phyloP scores from a whole-genome alignment of 192 early-diverging fungal genomes.

The Entophlyctis luteolus region DNA sequence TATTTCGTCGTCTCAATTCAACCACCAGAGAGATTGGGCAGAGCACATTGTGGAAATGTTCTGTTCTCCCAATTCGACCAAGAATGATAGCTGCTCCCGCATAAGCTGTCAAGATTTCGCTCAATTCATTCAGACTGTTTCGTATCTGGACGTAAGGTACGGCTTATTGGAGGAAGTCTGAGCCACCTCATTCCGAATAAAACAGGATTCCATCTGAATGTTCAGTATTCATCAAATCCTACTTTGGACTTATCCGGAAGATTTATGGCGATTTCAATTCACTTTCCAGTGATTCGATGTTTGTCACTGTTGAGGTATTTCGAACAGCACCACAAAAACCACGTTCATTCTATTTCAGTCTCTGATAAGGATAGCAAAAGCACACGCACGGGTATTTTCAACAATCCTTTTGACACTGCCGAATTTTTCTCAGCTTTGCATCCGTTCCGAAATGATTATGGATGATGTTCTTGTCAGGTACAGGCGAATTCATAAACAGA shows the following conservation, averaged over 20 bases:
- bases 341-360: not conserved
- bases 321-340: not conserved
- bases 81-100: not conserved
- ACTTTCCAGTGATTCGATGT: not conserved
- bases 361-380: not conserved
- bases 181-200: not conserved
- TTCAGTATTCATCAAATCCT: not conserved
- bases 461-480: conserved; percentile 9
- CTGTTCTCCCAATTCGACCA: too few species aligned
- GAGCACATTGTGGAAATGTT: not conserved
- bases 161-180: too few species aligned
- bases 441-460: not conserved
- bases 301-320: not conserved
- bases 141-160: not conserved
- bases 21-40: not conserved
- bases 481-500: too few species aligned
- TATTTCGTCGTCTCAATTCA: not conserved
- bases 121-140: not conserved
- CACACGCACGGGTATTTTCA: conserved; percentile 1
- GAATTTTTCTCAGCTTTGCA: not conserved
- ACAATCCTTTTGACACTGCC: too few species aligned
- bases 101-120: not conserved
- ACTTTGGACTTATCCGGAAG: conserved; percentile 8
- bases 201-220: not conserved
- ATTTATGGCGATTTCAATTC: not conserved